phyloP scores from a whole-genome alignment of 805 yeast genomes.

The Nakazawaea laoshanensis region DNA sequence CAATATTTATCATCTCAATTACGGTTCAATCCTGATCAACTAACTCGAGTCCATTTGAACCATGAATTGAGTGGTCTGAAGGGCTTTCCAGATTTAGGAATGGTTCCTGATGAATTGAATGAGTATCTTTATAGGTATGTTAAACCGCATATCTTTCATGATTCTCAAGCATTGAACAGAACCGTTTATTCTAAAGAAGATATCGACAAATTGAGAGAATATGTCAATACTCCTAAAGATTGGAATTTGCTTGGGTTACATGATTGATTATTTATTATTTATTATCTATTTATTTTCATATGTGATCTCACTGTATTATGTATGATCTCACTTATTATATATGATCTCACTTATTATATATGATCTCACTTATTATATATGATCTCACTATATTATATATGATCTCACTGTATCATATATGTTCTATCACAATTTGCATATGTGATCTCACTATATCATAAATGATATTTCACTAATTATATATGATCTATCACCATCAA shows the following conservation, averaged over 20 bases:
- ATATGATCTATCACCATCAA: too few relatives aligned
- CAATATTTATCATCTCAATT: constrained; percentile 31
- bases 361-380: too few relatives aligned
- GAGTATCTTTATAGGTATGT: constrained; percentile 38
- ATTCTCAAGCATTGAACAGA: constrained; percentile 27
- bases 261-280: neutral
- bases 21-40: constrained; percentile 57
- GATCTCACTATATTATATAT: too few relatives aligned
- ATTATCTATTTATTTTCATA: constrained; percentile 5
- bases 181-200: constrained; percentile 29
- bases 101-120: constrained; percentile 45
- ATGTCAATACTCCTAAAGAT: constrained; percentile 26
- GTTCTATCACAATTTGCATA: too few relatives aligned
- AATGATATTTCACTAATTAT: too few relatives aligned
- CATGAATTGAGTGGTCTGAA: constrained; percentile 59
- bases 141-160: constrained; percentile 24
- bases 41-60: constrained; percentile 63
- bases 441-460: too few relatives aligned
- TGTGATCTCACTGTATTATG: too few relatives aligned
- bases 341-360: too few relatives aligned
- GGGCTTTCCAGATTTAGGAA: constrained; percentile 65
- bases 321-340: too few relatives aligned
- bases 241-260: constrained; percentile 8
- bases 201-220: constrained; percentile 24
- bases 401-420: too few relatives aligned